Evolutionary conservation across 768 basidiomycete species (phyloP), one percentile per base, ranked within the genome.

Genomic region (Suillus subalutaceus): DNA sequence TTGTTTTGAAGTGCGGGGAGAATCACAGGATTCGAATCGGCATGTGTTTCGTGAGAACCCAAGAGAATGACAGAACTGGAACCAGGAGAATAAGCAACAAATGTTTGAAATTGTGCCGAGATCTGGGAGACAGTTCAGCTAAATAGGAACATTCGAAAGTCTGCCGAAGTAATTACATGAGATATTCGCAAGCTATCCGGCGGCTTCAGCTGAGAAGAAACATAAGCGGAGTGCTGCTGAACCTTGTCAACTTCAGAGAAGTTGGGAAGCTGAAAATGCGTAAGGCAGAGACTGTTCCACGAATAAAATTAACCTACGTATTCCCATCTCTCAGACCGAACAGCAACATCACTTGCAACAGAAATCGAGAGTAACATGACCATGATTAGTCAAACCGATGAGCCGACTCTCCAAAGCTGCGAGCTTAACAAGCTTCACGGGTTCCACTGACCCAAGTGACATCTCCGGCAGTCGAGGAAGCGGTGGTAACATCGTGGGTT

Each of bases 81-180:
- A 37, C 87, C 91, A 1, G 88, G 88, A 0, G 94, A 91, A 73
- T 94, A 93, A 4, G 88, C 94, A 62, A 91, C 87, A 74, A 97
- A 96, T 40, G 90, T 89, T 63, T 81, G 70, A 77, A 91, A 97
- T 70, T 93, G 90, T 4, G 93, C 96, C 18, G 96, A 90, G 63
- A 99, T 86, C 89, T 96, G 76, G 5, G 72, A 71, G 67, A 66
- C 40, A 50, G 26, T 35, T 71, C 56, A 67, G 70, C 43, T 44
- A 4, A 16, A 16, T 20, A 55, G 32, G 46, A 44, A 50, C 43
- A 26, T 16, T 56, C 53, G 63, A 41, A 7, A 40, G 16, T 38
- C 23, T n/a, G 63, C 52, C 23, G 66, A 18, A 58, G 23, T 53
- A 15, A 74, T 87, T 78, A 94, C 95, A 79, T 94, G 93, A 63